Evolutionary conservation across 768 basidiomycete genomes (phyloP).

Genomic region (Naganishia onofrii): DNA sequence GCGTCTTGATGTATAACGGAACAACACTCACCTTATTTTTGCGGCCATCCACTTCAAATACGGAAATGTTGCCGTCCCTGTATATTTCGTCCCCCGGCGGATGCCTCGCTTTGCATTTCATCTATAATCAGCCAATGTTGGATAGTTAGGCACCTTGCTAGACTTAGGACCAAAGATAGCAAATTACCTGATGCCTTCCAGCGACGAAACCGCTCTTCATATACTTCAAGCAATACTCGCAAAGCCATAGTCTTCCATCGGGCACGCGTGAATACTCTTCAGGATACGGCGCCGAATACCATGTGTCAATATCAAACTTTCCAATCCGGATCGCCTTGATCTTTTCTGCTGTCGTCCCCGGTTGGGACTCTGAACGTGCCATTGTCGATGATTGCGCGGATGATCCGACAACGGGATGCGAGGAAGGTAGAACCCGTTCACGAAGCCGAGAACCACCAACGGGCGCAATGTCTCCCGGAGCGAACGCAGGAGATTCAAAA

Average conservation of each 20-base stretch:
- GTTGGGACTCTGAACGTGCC: conserved; percentile 33
- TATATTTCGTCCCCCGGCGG: conserved; percentile 99
- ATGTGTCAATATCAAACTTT: conserved; percentile 87
- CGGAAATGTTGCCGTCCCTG: conserved; percentile 77
- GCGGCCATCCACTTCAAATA: conserved; percentile 97
- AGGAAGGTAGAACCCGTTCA: conserved; percentile 39
- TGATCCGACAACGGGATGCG: conserved; percentile 25
- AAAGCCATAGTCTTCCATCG: conserved; percentile 90
- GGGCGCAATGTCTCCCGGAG: not conserved
- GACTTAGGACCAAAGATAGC: no score
- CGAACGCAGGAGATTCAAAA: not conserved
- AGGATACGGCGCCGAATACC: conserved; percentile 98
- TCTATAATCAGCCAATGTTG: conserved; percentile 55
- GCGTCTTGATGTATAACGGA: not conserved
- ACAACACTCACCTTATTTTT: conserved; percentile 75
- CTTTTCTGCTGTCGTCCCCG: conserved; percentile 57
- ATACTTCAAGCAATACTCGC: conserved; percentile 96
- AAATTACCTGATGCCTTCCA: conserved; percentile 73
- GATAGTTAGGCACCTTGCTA: not conserved
- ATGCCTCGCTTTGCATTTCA: conserved; percentile 91
- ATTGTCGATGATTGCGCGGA: not conserved
- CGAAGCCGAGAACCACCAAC: conserved; percentile 34
- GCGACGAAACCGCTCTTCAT: conserved; percentile 91
- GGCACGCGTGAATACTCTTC: conserved; percentile 92
- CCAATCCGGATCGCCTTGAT: conserved; percentile 90